Evolutionary conservation across 805 yeast genomes (phyloP), one percentile per base, ranked within the genome.

Genomic region (Deakozyma indianensis): DNA sequence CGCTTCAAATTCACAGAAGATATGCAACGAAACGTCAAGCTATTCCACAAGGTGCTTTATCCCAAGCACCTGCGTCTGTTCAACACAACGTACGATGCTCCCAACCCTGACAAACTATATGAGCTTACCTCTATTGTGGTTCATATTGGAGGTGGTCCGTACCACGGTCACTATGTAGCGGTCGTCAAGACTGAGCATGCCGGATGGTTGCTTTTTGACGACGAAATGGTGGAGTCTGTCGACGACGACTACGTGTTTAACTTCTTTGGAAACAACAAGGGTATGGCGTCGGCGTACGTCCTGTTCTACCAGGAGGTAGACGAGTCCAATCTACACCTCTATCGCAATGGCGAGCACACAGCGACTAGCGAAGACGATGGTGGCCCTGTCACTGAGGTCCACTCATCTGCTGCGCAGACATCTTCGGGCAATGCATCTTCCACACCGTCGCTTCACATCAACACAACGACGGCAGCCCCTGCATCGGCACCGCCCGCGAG

Each of bases 111-210:
- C 51, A 75, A 74, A 53, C 68, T 79, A 18, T 92, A 87, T 56
- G 95, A 88, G 55, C 65, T 92, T 43, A 81, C 78, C 50, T 85
- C 90, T 0, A 79, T 90, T 40, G 92, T 92, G 11, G 87, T 92
- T 9, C 98, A 92, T 58, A 78, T 92, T 53, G 98, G 98, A 3
- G 94, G 96, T 3, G 96, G 97, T 0, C 96, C 97, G 1, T 87
- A 86, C 66, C 96, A 88, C 63, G 98, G 98, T 0, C 98, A 92
- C 60, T 92, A 92, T 60, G 90, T 92, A 7, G 74, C 95, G 0
- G 66, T 92, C 3, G 81, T 92, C 48, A 86, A 86, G 57, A 80
- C 87, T 3, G 78, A 74, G 45, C 69, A 73, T 21, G 74, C 76
- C 35, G 88, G 95, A 0, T 92, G 98, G 98, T 65, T 92, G 24